Base-by-base conservation (phyloP, 352 stramenopile genomes). In the Phytophthora boehmeriae region DNA sequence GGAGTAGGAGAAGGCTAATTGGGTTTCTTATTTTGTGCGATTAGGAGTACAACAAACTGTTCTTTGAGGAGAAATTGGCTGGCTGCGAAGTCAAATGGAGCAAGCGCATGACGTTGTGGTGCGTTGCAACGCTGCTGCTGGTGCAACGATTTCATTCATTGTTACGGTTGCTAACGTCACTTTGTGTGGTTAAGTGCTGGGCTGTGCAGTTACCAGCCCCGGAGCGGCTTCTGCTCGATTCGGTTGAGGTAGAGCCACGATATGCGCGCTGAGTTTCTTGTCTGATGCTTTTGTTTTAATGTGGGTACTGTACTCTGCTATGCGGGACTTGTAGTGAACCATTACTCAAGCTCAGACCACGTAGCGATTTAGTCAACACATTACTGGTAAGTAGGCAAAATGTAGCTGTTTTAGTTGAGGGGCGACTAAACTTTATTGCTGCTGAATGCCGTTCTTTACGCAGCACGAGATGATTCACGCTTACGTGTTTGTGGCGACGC, bases 401-500 rank as follows among this genome's bases (percentile, higher is more conserved):
- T 55, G 22, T 32, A 19, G 30, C 20, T 35, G 13, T 22, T 8
- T 19, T 20, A 20, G 19, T 20, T 20, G 20, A 35, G 20, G 5
- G n/a, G 2, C 23, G 32, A 19, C 10, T 32, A 17, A n/a, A n/a
- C n/a, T n/a, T n/a, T n/a, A n/a, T n/a, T n/a, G n/a, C 13, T 16
- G 16, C 35, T 28, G 20, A 23, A 25, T 51, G 45, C 9, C 54
- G 8, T 44, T 59, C 11, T 60, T 39, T 44, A 25, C 17, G 19
- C 57, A 95, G 83, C 89, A 97, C 55, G 89, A 97, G 58, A 96
- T 96, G 88, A 95, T 97, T 53, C 89, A 97, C 66, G 89, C 89
- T 16, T 97, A 80, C 61, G 71, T 96, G 41, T 97, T 97, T 42
- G 79, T 96, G 22, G 89, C 72, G 35, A 91, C 78, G 19, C 71